Percentiles rank a stretch among this genome's conserved stretches.
These are phyloP conservation scores for Cladophialophora exuberans DNA, from an alignment of 2,329 filamentous ascomycete species.

Conservation along the genomic window DNA sequence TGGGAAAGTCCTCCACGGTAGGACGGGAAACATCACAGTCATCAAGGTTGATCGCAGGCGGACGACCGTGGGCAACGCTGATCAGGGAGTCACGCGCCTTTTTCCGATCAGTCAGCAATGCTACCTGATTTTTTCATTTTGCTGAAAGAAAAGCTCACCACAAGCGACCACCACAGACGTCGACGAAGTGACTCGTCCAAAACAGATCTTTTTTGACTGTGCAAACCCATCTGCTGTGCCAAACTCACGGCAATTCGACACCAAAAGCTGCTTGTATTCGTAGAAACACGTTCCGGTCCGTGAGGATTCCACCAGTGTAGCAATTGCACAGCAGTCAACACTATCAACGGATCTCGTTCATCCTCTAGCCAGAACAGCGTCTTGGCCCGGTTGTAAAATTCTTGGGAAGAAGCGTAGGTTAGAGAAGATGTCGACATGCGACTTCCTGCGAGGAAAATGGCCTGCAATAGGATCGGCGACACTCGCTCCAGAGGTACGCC, in stretches of 20 bases:
- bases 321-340: conserved; percentile 38
- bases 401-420: conserved; percentile 34
- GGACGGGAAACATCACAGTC: conserved; percentile 44
- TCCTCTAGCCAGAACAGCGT: conserved; percentile 40
- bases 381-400: conserved; percentile 41
- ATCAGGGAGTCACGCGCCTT: conserved; percentile 46
- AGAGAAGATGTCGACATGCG: conserved; percentile 41
- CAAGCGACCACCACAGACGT: conserved; percentile 50
- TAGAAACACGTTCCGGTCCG: conserved; percentile 42
- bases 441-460: conserved; percentile 48
- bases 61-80: conserved; percentile 46
- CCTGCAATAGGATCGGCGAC: conserved; percentile 41
- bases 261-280: conserved; percentile 51
- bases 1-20: conserved; percentile 41
- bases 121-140: too few species aligned
- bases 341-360: conserved; percentile 39
- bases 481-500: not conserved
- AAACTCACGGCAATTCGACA: conserved; percentile 47
- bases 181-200: conserved; percentile 42
- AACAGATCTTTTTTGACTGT: conserved; percentile 42
- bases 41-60: conserved; percentile 44
- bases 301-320: conserved; percentile 42
- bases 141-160: too few species aligned
- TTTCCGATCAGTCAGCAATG: not conserved
- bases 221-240: conserved; percentile 49